A percentile compares a stretch with the other conserved stretches of the same genome.
phyloP scores from a whole-genome alignment of 192 early-diverging fungal species.

The Diversispora epigaea region DNA sequence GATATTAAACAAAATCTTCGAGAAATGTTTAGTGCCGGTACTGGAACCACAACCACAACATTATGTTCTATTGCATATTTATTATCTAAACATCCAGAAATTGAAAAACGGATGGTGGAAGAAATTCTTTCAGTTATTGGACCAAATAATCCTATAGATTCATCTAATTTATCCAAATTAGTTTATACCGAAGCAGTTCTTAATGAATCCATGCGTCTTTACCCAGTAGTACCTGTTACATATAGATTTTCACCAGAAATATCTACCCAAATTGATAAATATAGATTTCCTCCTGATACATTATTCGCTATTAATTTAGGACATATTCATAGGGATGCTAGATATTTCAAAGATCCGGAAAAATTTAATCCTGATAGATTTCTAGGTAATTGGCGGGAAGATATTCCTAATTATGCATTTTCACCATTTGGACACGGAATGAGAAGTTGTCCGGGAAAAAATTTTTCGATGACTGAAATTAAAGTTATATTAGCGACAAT shows the following conservation, averaged over 20 bases:
- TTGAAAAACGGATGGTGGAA: constrained; percentile 27
- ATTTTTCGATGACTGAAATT: constrained; percentile 26
- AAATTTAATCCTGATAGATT: constrained; percentile 27
- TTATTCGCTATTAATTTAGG: constrained; percentile 41
- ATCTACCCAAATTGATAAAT: constrained; percentile 38
- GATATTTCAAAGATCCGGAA: constrained; percentile 27
- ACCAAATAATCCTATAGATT: constrained; percentile 22
- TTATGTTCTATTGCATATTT: constrained; percentile 9
- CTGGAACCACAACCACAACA: constrained; percentile 19
- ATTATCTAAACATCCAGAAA: constrained; percentile 22
- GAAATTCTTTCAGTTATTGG: constrained; percentile 21
- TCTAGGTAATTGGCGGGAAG: constrained; percentile 22
- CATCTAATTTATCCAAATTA: constrained; percentile 51
- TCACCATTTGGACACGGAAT: constrained; percentile 30
- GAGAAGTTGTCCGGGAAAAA: constrained; percentile 24
- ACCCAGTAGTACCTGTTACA: constrained; percentile 44
- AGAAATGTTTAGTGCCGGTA: constrained; percentile 31
- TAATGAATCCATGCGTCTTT: constrained; percentile 56
- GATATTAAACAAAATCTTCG: constrained; percentile 31
- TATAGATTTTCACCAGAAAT: constrained; percentile 42
- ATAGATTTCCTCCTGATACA: constrained; percentile 40
- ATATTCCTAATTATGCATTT: constrained; percentile 15
- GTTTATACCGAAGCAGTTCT: constrained; percentile 54
- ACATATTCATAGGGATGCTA: constrained; percentile 43
- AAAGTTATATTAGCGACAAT: constrained; percentile 28